Base-by-base conservation (phyloP, 805 yeast species). In the Teunomyces stri region DNA sequence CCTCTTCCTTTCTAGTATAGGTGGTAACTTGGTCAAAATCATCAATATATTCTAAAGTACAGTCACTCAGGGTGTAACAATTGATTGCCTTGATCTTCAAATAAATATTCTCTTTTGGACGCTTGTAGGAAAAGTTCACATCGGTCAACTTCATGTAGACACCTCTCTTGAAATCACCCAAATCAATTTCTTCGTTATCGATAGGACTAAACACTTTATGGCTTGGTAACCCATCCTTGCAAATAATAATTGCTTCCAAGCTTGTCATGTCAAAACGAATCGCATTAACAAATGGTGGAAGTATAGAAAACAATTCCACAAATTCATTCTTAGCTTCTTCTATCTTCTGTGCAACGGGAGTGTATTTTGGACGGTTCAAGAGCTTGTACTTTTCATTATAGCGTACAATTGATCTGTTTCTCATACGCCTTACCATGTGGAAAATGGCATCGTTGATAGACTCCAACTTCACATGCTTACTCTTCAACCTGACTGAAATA, bases 221-320 rank as follows among this genome's bases (percentile, higher is more conserved):
- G 44, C 62, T 57, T 0, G 78, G 78, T 13, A 73, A 55, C 6
- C 66, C 66, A 45, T 72, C 77, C 44, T 70, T 70, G 50, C 76
- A 72, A 11, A 68, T 59, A 3, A 73, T 59, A 39, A 68, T 69
- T 1, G 66, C 59, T 51, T 65, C 68, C 12, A 70, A 31, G 28
- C 56, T 51, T 3, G 61, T 44, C 6, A 67, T 51, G n/a, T 57
- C 57, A 13, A 68, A 33, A 48, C 60, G 62, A 25, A 72, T 46
- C 4, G 63, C 51, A 5, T 58, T 50, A 6, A 73, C 34, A 13
- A 59, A 46, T 0, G 54, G 43, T 0, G 78, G 77, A 3, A 72
- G 46, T 0, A 69, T 3, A 31, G 59, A 54, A 37, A 70, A 70
- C 12, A 72, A 38, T n/a, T 68, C 64, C 5, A 66, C 10, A 16